These are phyloP conservation scores for Kluyveromyces lactis DNA, from an alignment of 805 yeast species.

Conservation along the genomic window DNA sequence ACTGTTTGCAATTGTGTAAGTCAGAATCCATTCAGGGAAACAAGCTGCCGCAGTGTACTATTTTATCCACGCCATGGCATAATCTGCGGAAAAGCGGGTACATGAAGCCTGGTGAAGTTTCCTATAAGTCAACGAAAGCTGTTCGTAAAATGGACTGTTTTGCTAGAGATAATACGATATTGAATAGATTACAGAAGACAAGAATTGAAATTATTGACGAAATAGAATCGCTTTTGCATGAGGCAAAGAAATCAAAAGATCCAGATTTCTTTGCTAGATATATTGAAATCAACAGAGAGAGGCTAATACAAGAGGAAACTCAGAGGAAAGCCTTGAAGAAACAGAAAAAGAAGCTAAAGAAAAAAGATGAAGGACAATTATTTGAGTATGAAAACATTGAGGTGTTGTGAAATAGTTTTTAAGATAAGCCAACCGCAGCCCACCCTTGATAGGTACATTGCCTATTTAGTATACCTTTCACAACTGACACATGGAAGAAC, in stretches of 20 bases:
- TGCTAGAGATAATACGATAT: constrained; percentile 46
- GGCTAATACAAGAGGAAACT: constrained; percentile 18
- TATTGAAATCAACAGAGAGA: constrained; percentile 12
- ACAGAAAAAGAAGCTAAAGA: constrained; percentile 8
- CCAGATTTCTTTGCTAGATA: constrained; percentile 16
- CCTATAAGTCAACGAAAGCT: constrained; percentile 51
- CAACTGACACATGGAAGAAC: too few relatives aligned
- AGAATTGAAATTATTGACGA: constrained; percentile 40
- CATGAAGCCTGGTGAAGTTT: constrained; percentile 75
- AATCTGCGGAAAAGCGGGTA: constrained; percentile 58
- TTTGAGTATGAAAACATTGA: too few relatives aligned
- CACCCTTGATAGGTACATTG: too few relatives aligned
- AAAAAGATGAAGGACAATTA: constrained; percentile 5
- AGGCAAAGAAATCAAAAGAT: constrained; percentile 26
- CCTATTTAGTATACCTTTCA: too few relatives aligned
- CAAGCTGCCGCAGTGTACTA: constrained; percentile 55
- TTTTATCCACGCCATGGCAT: constrained; percentile 67
- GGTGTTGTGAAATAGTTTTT: too few relatives aligned
- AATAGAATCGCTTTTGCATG: constrained; percentile 20
- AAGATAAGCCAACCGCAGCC: too few relatives aligned
- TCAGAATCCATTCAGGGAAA: constrained; percentile 72
- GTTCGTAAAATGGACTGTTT: constrained; percentile 47
- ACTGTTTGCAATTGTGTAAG: constrained; percentile 65
- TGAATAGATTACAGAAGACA: constrained; percentile 60
- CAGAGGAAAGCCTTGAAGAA: constrained; percentile 15